phyloP scores from a whole-genome alignment of 108 stramenopile species.

The Nannochloropsis salina region DNA sequence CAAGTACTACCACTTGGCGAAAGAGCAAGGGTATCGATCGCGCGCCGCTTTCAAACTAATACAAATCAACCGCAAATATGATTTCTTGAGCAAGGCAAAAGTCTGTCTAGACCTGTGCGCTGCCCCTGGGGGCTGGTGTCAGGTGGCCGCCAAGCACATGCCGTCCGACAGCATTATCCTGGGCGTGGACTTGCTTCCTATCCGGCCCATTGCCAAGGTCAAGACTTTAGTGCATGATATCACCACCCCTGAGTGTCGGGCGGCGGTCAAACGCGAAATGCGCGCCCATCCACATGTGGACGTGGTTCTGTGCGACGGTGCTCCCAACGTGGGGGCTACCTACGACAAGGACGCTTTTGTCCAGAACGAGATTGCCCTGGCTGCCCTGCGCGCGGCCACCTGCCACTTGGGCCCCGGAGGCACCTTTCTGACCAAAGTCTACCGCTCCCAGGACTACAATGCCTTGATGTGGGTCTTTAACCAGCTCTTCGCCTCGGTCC shows the following conservation, averaged over 20 bases:
- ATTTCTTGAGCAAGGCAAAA: slow-evolving; percentile 67
- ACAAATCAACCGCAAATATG: slow-evolving; percentile 95
- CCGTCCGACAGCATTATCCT: slow-evolving; percentile 66
- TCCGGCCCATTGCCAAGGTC: slow-evolving; percentile 74
- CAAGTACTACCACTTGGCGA: slow-evolving; percentile 77
- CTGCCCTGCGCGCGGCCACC: slow-evolving; percentile 87
- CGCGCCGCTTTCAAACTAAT: slow-evolving; percentile 89
- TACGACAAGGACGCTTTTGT: slow-evolving; percentile 95
- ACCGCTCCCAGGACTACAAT: slow-evolving; percentile 90
- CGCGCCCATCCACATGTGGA: slow-evolving; percentile 67
- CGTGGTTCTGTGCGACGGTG: slow-evolving; percentile 97
- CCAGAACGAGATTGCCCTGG: slow-evolving; percentile 92
- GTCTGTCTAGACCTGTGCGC: slow-evolving; percentile 93
- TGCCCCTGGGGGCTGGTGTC: slow-evolving; percentile 99
- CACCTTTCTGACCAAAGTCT: slow-evolving; percentile 94
- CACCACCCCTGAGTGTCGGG: slow-evolving; percentile 89
- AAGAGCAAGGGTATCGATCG: slow-evolving; percentile 92
- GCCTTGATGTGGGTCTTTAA: slow-evolving; percentile 89
- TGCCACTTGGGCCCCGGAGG: slow-evolving; percentile 81
- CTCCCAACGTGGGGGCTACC: slow-evolving; percentile 96
- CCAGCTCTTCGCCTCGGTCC: slow-evolving; percentile 80
- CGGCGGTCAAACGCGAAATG: slow-evolving; percentile 67
- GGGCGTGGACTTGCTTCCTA: slow-evolving; percentile 94
- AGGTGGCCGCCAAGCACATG: slow-evolving; percentile 78
- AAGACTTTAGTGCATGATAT: slow-evolving; percentile 92